These are phyloP conservation scores for Aspergillus uvarum DNA, from an alignment of 2,329 filamentous ascomycete species.

Conservation along the genomic window DNA sequence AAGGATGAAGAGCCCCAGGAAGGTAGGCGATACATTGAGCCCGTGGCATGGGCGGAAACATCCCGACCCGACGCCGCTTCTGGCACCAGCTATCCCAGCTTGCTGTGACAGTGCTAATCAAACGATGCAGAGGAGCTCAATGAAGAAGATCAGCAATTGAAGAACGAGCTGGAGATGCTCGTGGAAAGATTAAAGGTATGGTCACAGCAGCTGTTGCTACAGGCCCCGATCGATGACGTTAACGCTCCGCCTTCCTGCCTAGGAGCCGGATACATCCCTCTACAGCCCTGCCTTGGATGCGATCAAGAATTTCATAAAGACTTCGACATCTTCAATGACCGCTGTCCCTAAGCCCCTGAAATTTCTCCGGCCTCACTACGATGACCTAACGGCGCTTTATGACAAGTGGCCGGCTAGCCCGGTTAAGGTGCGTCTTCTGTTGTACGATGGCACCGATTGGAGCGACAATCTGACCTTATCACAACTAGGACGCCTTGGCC, in stretches of 20 bases:
- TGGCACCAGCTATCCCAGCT: slow-evolving; percentile 36
- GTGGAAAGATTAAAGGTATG: slow-evolving; percentile 87
- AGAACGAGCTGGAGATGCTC: slow-evolving; percentile 96
- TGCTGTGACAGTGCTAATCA: slow-evolving; percentile 23
- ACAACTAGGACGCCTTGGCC: slow-evolving; percentile 67
- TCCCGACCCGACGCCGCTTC: slow-evolving; percentile 5
- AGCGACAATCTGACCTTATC: slow-evolving; percentile 6
- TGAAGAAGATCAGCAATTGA: slow-evolving; percentile 97
- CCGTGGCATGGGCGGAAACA: slow-evolving; percentile 1
- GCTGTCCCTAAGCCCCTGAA: slow-evolving; percentile 98
- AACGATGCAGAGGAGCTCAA: slow-evolving; percentile 77
- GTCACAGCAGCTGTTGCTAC: slow-evolving; percentile 10
- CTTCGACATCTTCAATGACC: slow-evolving; percentile 98
- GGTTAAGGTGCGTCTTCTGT: slow-evolving; percentile 65
- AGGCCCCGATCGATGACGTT: slow-evolving; percentile 26
- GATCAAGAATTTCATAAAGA: slow-evolving; percentile 99
- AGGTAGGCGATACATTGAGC: slow-evolving; percentile 45
- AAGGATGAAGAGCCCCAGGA: slow-evolving; percentile 69
- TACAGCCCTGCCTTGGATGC: slow-evolving; percentile 92
- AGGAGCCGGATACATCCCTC: slow-evolving; percentile 83
- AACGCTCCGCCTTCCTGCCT: slow-evolving; percentile 20
- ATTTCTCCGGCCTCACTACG: slow-evolving; percentile 95
- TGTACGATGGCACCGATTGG: neutral
- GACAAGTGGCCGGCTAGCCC: slow-evolving; percentile 82
- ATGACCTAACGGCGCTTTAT: slow-evolving; percentile 81